Evolutionary conservation across 139 green algal species (phyloP), one percentile per base, ranked within the genome.

Genomic region (Chlamydomonas sp.): DNA sequence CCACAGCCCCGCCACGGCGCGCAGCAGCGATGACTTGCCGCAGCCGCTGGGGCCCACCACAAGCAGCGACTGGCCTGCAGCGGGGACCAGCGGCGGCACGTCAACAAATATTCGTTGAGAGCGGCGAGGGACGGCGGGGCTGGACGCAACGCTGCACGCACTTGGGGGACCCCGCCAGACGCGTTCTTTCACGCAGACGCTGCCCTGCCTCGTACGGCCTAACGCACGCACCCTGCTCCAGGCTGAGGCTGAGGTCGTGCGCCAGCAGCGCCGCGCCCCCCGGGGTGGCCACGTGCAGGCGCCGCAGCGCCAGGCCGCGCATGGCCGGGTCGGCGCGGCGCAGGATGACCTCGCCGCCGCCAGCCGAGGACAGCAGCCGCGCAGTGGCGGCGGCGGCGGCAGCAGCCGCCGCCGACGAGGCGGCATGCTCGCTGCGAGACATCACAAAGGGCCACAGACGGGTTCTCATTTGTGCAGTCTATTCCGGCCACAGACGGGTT

Each of bases 1-100:
- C 97, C 97, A 99, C n/a, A 99, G 92, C 8, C 97, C 97, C 3
- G 96, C 96, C 57, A 99, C 92, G 3, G 96, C 95, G 12, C 97
- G 88, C 85, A 99, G 90, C 71, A 98, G 92, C 59, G 93, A 97
- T 10, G 93, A 97, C 92, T 99, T 99, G 78, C 97, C 97, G 62
- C 93, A 96, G 3, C 97, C 97, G 49, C 89, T 95, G 17, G 96
- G 96, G 0, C 97, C 97, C 86, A 99, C 95, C 57, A 99, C 92
- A 66, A 99, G 93, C 69, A 98, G 80, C 0, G 94, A 96, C 60
- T 96, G 85, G 20, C 95, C 94, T 85, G 85, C 0, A n/a, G 20
- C 17, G 69, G 16, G 49, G 59, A 18, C 20, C 31, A 1, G 59
- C 59, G 59, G 5, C 15, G 18, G 5, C 2, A n/a, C 4, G 64